These are phyloP conservation scores for Phytophthora pistaciae DNA, from an alignment of 352 stramenopile species.

Conservation along the genomic window DNA sequence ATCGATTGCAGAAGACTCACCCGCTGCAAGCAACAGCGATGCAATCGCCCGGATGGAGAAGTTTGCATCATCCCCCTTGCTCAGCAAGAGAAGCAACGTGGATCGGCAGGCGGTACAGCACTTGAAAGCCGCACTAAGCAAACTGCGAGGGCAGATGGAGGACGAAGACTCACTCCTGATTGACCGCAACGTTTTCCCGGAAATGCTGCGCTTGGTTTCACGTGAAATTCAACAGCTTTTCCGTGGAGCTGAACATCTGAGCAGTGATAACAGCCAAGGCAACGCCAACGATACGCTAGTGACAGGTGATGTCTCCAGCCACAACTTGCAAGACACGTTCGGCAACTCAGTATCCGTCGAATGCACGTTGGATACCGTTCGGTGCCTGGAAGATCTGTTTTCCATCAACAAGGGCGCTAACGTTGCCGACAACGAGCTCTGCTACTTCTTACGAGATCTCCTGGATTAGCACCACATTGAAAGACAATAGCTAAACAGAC, in stretches of 20 bases:
- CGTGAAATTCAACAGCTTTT: constrained; percentile 54
- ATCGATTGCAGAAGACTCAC: constrained; percentile 28
- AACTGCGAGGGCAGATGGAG: constrained; percentile 67
- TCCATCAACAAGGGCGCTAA: constrained; percentile 49
- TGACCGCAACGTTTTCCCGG: constrained; percentile 44
- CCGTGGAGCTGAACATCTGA: constrained; percentile 9
- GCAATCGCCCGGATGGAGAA: constrained; percentile 48
- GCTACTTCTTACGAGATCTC: constrained; percentile 78
- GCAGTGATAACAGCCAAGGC: background rate
- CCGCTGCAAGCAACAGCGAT: constrained; percentile 23
- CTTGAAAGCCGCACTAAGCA: constrained; percentile 49
- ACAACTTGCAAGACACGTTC: constrained; percentile 49
- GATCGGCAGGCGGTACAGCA: constrained; percentile 33
- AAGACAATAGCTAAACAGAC: constrained; percentile 1
- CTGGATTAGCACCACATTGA: constrained; percentile 44
- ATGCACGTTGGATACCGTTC: constrained; percentile 59
- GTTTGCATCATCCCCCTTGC: constrained; percentile 57
- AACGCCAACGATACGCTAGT: background rate
- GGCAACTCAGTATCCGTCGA: constrained; percentile 51
- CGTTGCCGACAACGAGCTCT: constrained; percentile 63
- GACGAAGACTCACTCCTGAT: constrained; percentile 70
- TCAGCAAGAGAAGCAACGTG: constrained; percentile 59
- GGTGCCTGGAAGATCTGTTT: constrained; percentile 61
- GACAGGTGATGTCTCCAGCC: background rate
- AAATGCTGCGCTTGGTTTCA: constrained; percentile 40